Evolutionary conservation across 2,329 filamentous ascomycete genomes (phyloP), one percentile per base, ranked within the genome.

Genomic region (Diaporthe eres): DNA sequence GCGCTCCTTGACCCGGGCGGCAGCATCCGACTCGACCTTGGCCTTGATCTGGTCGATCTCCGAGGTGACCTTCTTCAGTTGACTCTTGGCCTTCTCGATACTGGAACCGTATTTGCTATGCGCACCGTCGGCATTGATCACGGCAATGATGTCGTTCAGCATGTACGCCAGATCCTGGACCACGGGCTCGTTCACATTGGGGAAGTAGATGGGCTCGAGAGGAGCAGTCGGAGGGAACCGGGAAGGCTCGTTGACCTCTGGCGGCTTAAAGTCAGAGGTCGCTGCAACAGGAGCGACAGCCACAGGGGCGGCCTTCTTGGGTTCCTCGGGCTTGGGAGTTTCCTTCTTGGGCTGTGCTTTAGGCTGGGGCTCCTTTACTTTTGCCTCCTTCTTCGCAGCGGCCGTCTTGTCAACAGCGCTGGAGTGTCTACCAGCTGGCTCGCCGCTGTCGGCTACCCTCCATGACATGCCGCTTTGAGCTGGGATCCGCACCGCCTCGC

Each of bases 121-220:
- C 75, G 94, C 91, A 77, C 93, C 91, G 83, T 98, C 96, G 75
- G 94, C 94, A 84, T 98, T 98, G 83, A 98, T 93, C 63, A 97
- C 95, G 12, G 94, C 92, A 82, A 99, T 98, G 80, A 99, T 93
- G 84, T 98, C 95, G 86, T 99, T 99, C 80, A 99, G 90, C 86
- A 98, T 96, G 86, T 95, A 96, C 76, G 98, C 95, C 8, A 99
- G 89, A 81, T 98, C 95, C 85, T 98, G 95, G 31, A 98, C 94
- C 49, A 98, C 90, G 39, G 95, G 94, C 83, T 98, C 96, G 76
- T 92, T 91, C 72, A 94, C 95, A 80, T 95, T 91, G 72, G 91
- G 89, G 34, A 97, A 90, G 70, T 90, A 90, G 75, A 98, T 87
- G 77, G 95, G 92, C 82, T 98, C 94, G 79, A 98, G 95, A 22